Base-by-base conservation (phyloP, 2,329 filamentous ascomycete species). In the Calonectria hongkongensis region DNA sequence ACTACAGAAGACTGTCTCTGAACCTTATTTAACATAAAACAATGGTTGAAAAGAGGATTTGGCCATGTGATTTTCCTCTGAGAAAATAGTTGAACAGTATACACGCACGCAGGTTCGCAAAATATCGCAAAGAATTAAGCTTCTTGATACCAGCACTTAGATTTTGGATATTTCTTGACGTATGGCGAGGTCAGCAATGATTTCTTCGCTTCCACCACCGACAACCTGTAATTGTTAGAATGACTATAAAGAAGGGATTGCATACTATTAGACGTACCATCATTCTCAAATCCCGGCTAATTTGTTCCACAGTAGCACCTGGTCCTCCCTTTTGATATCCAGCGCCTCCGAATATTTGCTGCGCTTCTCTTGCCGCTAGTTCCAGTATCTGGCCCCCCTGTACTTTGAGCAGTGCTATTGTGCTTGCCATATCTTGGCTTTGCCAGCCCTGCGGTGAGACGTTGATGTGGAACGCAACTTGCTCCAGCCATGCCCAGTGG, bases 401-500 rank as follows among this genome's bases (percentile, higher is more conserved):
- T 6, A 66, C 63, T 25, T 66, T 66, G 25, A 50, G 45, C 15
- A 66, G 25, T 3, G 63, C 63, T 15, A 66, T 66, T 18, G 21
- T 66, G 33, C 45, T 51, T 2, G 63, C 63, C 6, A 66, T 36
- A n/a, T 66, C 63, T n/a, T n/a, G 47, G 47, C 47, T 50, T 27
- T 51, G 45, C n/a, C 47, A 36, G 18, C 63, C 63, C 2, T 8
- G n/a, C 4, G 30, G 51, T 2, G 47, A 28, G 2, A 6, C 21
- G 4, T 43, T n/a, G 8, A 50, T 50, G 16, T 90, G 88, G 78
- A 88, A 90, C 6, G 89, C 89, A 3, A 92, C 83, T 78, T 92
- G 90, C 76, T 93, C 91, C 71, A 92, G 80, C 83, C 90, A 92
- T 0, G 90, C 89, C 82, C 89, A 91, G 56, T 90, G 89, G 0